Conservation (phyloP, 176 grass and related monocot genomes). For the Aegilops longissima region DNA sequence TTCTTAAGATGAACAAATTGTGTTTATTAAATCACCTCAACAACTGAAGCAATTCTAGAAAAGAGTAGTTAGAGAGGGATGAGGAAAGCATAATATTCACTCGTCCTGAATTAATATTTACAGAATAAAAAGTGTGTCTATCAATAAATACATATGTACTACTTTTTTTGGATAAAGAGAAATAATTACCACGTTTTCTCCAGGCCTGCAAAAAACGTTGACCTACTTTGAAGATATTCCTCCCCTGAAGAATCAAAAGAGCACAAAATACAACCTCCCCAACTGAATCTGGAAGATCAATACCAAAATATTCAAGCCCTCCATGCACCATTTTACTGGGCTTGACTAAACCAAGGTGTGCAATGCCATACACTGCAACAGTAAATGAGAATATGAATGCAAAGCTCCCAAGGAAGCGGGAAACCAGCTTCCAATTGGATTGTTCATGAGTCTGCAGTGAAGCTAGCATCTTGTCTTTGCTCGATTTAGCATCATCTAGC, state of each 20-base stretch:
- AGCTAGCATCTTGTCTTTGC: conserved; percentile 76
- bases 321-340: conserved; percentile 53
- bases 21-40: conserved; percentile 20
- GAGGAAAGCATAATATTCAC: not conserved
- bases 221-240: conserved; percentile 64
- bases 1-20: not conserved
- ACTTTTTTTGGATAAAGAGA: not conserved
- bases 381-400: conserved; percentile 64
- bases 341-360: conserved; percentile 63
- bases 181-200: conserved; percentile 68
- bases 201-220: conserved; percentile 63
- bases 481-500: conserved; percentile 47
- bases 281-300: conserved; percentile 90
- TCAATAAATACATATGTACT: conserved; percentile 6
- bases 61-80: not conserved
- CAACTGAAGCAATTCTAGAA: not conserved
- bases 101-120: not conserved
- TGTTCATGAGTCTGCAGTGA: conserved; percentile 69
- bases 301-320: conserved; percentile 80
- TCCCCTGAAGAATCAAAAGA: conserved; percentile 79
- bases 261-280: conserved; percentile 78
- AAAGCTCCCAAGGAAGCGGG: conserved; percentile 83
- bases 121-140: not conserved
- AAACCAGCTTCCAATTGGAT: conserved; percentile 67
- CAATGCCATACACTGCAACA: conserved; percentile 47